These are phyloP conservation scores for Lecanoromycetidae sp. DNA, from an alignment of 2,329 filamentous ascomycete genomes.

Conservation along the genomic window DNA sequence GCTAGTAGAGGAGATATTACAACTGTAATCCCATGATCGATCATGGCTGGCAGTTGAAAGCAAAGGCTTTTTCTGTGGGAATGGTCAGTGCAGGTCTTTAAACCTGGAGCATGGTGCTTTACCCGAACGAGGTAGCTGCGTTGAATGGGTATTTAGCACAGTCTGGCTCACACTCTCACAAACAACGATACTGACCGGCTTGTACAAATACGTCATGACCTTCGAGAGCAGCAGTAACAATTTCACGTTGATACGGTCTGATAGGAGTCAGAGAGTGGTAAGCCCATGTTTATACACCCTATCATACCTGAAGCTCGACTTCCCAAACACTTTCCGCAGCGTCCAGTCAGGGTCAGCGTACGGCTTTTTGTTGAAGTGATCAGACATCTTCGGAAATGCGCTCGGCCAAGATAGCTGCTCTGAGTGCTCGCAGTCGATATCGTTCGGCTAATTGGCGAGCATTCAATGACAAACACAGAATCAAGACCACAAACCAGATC, in stretches of 20 bases:
- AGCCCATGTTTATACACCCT: background rate
- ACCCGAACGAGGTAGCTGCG: slow-evolving; percentile 51
- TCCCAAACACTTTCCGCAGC: slow-evolving; percentile 60
- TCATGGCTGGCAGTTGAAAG: slow-evolving; percentile 80
- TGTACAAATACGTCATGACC: slow-evolving; percentile 89
- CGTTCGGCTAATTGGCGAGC: no score
- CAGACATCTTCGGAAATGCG: slow-evolving; percentile 1
- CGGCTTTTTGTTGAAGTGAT: background rate
- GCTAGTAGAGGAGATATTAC: slow-evolving; percentile 82
- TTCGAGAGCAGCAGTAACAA: slow-evolving; percentile 68
- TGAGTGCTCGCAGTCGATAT: no score
- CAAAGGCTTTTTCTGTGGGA: slow-evolving; percentile 60
- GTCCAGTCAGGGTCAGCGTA: slow-evolving; percentile 59
- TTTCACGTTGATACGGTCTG: slow-evolving; percentile 75
- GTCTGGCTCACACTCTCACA: no score
- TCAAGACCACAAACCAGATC: no score
- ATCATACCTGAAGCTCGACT: slow-evolving; percentile 62
- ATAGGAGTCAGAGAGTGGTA: background rate
- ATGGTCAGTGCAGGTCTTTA: background rate
- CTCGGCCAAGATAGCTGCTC: no score
- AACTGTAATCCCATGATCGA: slow-evolving; percentile 79
- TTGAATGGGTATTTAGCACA: no score
- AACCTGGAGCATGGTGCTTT: background rate
- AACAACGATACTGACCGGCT: slow-evolving; percentile 46
- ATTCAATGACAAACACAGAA: no score